Evolutionary conservation across 345 rosid genomes (phyloP).

Genomic region (Kandelia obovata): DNA sequence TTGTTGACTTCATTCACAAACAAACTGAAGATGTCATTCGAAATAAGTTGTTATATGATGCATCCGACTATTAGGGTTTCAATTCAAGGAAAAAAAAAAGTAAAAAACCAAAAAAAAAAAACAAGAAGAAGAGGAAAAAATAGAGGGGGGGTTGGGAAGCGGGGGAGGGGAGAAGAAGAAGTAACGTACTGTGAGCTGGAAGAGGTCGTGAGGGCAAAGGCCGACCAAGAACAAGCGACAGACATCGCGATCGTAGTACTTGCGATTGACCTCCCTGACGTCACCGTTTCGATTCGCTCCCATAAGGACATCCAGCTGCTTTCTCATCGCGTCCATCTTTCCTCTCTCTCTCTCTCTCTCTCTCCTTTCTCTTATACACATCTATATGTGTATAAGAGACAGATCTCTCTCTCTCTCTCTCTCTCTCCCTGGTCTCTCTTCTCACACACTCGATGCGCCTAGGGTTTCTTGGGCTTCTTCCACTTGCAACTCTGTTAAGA

Average conservation of each 20-base stretch:
- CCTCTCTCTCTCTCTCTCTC: slow-evolving; percentile 9
- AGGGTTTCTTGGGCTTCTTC: slow-evolving; percentile 8
- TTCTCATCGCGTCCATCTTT: slow-evolving; percentile 94
- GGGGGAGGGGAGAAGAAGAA: background rate
- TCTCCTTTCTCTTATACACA: background rate
- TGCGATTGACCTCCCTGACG: slow-evolving; percentile 91
- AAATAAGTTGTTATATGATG: too few relatives aligned
- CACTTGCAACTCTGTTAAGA: too few relatives aligned
- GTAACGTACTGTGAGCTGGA: slow-evolving; percentile 64
- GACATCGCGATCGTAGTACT: slow-evolving; percentile 97
- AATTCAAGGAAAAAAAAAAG: too few relatives aligned
- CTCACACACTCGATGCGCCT: background rate
- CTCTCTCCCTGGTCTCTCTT: background rate
- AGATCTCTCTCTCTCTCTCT: slow-evolving; percentile 11
- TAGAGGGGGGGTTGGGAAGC: too few relatives aligned
- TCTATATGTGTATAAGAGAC: too few relatives aligned
- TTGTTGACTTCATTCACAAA: too few relatives aligned
- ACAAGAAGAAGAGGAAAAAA: too few relatives aligned
- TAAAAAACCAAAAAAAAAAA: background rate
- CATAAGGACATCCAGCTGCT: slow-evolving; percentile 98
- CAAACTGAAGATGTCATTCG: too few relatives aligned
- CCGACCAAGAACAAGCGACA: slow-evolving; percentile 95
- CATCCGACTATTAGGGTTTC: too few relatives aligned
- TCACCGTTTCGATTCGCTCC: slow-evolving; percentile 99
- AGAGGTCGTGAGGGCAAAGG: slow-evolving; percentile 99